Percentiles rank a stretch among this genome's conserved stretches.
phyloP scores from a whole-genome alignment of 1,284 basidiomycete species.

The Cryptococcus sp. region DNA sequence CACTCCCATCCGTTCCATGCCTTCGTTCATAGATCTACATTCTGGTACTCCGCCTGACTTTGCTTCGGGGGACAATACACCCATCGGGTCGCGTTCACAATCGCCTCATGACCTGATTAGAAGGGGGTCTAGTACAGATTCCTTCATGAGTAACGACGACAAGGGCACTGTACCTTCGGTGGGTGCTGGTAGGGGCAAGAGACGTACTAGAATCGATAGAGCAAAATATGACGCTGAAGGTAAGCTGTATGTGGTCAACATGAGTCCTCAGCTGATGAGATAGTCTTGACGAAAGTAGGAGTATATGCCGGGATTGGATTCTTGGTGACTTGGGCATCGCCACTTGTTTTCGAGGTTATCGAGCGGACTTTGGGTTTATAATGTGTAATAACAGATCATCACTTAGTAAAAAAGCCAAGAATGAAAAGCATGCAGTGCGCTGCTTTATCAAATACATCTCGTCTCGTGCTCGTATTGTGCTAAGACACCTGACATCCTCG shows the following conservation, averaged over 20 bases:
- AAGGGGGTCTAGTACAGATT: neutral
- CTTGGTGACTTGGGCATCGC: slow-evolving; percentile 60
- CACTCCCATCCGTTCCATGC: slow-evolving; percentile 66
- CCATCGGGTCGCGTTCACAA: slow-evolving; percentile 5
- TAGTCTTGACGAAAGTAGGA: slow-evolving; percentile 84
- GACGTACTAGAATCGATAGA: slow-evolving; percentile 9
- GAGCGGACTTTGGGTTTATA: slow-evolving; percentile 33
- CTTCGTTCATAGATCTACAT: slow-evolving; percentile 77
- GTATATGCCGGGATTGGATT: slow-evolving; percentile 83
- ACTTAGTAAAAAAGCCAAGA: too few species aligned
- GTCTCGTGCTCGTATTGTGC: too few species aligned
- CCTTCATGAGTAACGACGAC: neutral
- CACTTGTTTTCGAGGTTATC: slow-evolving; percentile 63
- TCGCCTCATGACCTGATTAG: neutral
- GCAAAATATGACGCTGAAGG: slow-evolving; percentile 31
- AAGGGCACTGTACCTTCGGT: slow-evolving; percentile 3
- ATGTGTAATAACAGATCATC: neutral
- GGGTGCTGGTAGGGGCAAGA: slow-evolving; percentile 8
- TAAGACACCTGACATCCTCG: too few species aligned
- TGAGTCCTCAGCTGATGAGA: slow-evolving; percentile 72
- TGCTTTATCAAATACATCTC: too few species aligned
- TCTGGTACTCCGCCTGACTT: slow-evolving; percentile 13
- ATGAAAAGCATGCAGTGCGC: too few species aligned
- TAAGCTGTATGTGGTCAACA: slow-evolving; percentile 7
- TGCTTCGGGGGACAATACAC: slow-evolving; percentile 1